These are phyloP conservation scores for Dicorynia guianensis DNA, from an alignment of 306 rosid genomes.

Conservation along the genomic window DNA sequence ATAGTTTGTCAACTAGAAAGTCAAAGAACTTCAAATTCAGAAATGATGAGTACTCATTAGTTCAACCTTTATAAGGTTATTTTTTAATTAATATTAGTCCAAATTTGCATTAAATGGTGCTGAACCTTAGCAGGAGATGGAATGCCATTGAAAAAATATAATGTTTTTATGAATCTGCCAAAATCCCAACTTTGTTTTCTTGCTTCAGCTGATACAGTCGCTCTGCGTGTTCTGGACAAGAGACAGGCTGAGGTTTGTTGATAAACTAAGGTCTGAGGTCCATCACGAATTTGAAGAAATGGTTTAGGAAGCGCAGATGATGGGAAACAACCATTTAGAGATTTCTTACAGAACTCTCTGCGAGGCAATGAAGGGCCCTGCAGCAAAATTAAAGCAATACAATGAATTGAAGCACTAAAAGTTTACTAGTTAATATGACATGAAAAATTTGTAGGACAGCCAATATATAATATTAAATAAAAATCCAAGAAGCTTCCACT, in stretches of 20 bases:
- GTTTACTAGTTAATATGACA: slow-evolving; percentile 13
- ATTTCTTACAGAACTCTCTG: slow-evolving; percentile 43
- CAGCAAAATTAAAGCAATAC: slow-evolving; percentile 36
- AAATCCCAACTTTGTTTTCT: slow-evolving; percentile 80
- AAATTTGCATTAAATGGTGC: slow-evolving; percentile 19
- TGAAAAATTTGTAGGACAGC: slow-evolving; percentile 14
- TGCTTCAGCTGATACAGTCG: slow-evolving; percentile 64
- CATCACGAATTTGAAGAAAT: slow-evolving; percentile 68
- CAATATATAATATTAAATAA: slow-evolving; percentile 23
- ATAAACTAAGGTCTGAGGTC: slow-evolving; percentile 48
- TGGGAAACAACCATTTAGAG: slow-evolving; percentile 45
- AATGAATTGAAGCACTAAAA: slow-evolving; percentile 20
- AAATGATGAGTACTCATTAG: slow-evolving; percentile 56
- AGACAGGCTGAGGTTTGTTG: slow-evolving; percentile 38
- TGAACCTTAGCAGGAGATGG: slow-evolving; percentile 91
- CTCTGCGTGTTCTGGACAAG: slow-evolving; percentile 48
- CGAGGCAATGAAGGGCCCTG: slow-evolving; percentile 68
- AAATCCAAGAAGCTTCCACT: slow-evolving; percentile 25
- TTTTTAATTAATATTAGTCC: neutral
- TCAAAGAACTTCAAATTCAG: slow-evolving; percentile 81
- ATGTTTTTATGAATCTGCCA: slow-evolving; percentile 77
- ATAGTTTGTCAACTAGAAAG: slow-evolving; percentile 72
- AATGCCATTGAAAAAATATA: slow-evolving; percentile 79
- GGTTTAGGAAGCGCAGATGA: slow-evolving; percentile 68
- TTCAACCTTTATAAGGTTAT: slow-evolving; percentile 34